Conservation (phyloP, 2,329 filamentous ascomycete species). For the Nannizzia gypsea region DNA sequence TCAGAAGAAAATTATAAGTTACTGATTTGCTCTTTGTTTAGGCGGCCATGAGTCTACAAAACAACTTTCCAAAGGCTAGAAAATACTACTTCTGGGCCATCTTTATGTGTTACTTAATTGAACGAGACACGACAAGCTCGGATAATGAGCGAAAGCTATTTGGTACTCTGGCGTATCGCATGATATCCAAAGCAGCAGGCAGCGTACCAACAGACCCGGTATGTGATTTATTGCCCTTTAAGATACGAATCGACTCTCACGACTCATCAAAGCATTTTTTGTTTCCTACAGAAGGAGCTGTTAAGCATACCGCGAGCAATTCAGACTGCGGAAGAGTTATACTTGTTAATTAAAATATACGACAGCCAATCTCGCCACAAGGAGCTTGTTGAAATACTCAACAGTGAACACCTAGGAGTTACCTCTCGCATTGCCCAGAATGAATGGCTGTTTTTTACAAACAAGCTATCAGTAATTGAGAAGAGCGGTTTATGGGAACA, state of each 20-base stretch:
- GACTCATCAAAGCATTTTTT: slow-evolving; percentile 12
- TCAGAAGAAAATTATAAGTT: neutral
- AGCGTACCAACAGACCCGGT: slow-evolving; percentile 35
- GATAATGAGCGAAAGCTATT: slow-evolving; percentile 36
- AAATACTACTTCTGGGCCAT: slow-evolving; percentile 41
- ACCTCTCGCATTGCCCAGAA: slow-evolving; percentile 33
- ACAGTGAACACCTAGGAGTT: slow-evolving; percentile 32
- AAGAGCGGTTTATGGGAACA: slow-evolving; percentile 30
- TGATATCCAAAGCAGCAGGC: slow-evolving; percentile 37
- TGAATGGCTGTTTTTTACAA: slow-evolving; percentile 32
- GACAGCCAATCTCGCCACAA: slow-evolving; percentile 29
- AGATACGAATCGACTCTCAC: slow-evolving; percentile 5
- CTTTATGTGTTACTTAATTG: slow-evolving; percentile 34
- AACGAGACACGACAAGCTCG: slow-evolving; percentile 25
- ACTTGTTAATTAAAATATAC: slow-evolving; percentile 35
- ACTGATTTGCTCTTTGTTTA: slow-evolving; percentile 20
- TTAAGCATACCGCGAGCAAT: slow-evolving; percentile 34
- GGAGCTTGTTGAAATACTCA: slow-evolving; percentile 34
- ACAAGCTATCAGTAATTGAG: slow-evolving; percentile 29
- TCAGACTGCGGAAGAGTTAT: slow-evolving; percentile 36
- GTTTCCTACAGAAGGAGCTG: slow-evolving; percentile 27
- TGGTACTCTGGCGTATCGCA: slow-evolving; percentile 40
- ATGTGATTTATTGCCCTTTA: slow-evolving; percentile 16
- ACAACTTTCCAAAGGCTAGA: slow-evolving; percentile 37
- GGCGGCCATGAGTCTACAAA: slow-evolving; percentile 40